Percentiles rank a stretch among this genome's conserved stretches.
phyloP scores from a whole-genome alignment of 106 monocot species.

The Dioscorea alata region DNA sequence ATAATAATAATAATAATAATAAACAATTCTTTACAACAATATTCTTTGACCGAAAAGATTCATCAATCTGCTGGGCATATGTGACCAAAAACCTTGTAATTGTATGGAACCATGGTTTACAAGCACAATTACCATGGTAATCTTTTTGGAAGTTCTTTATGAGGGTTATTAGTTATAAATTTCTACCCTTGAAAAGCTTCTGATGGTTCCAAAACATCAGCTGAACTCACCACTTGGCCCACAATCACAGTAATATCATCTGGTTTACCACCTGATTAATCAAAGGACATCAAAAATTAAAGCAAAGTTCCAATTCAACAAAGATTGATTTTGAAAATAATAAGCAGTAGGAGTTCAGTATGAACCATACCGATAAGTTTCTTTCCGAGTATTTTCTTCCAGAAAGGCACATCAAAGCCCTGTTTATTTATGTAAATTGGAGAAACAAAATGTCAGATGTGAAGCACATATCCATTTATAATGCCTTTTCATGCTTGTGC shows the following conservation, averaged over 20 bases:
- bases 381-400: conserved; percentile 79
- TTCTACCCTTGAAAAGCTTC: no score
- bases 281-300: not conserved
- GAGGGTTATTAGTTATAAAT: no score
- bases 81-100: no score
- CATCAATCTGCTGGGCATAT: no score
- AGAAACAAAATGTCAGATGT: no score
- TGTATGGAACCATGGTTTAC: no score
- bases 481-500: no score
- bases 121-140: not conserved
- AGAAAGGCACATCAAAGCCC: conserved; percentile 81
- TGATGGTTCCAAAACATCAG: not conserved
- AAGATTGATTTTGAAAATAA: not conserved
- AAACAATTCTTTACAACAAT: no score
- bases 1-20: no score
- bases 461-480: no score
- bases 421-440: conserved; percentile 3
- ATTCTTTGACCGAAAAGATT: no score
- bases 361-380: conserved; percentile 60
- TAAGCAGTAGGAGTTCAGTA: not conserved
- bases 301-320: not conserved
- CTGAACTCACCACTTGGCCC: conserved; percentile 26
- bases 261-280: conserved; percentile 67
- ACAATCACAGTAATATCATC: conserved; percentile 95
- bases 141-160: not conserved